phyloP scores from a whole-genome alignment of 371 early-diverging fungal genomes.

The Mucor racemosus region DNA sequence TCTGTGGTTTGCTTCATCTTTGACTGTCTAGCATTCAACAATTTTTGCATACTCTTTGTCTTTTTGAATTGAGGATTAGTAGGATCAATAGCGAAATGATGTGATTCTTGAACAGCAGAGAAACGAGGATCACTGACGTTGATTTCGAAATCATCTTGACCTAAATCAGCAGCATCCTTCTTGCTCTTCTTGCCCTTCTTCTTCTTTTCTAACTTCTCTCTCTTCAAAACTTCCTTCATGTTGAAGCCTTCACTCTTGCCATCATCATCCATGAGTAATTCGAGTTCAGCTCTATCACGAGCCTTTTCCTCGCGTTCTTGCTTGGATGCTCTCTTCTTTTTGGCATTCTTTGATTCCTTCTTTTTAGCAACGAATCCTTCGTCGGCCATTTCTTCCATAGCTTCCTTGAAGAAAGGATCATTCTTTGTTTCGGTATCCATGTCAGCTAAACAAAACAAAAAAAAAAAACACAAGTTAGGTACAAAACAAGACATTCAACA shows the following conservation, averaged over 20 bases:
- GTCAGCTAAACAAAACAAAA: constrained; percentile 28
- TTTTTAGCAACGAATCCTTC: constrained; percentile 38
- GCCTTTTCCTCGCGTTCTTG: constrained; percentile 65
- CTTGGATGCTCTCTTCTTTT: constrained; percentile 60
- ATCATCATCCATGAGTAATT: constrained; percentile 76
- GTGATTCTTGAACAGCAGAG: constrained; percentile 76
- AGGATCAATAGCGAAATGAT: constrained; percentile 95
- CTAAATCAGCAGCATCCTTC: constrained; percentile 48
- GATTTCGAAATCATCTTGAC: constrained; percentile 83
- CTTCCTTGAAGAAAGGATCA: constrained; percentile 76
- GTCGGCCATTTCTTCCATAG: constrained; percentile 54
- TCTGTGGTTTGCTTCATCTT: constrained; percentile 32
- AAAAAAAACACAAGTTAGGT: background rate
- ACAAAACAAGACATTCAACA: background rate
- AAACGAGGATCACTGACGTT: constrained; percentile 89
- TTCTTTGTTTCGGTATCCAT: constrained; percentile 63
- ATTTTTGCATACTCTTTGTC: constrained; percentile 87
- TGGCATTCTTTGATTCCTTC: constrained; percentile 40
- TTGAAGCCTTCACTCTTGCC: constrained; percentile 74
- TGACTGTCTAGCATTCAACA: constrained; percentile 76
- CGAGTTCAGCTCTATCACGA: constrained; percentile 81
- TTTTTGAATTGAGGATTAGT: constrained; percentile 95
- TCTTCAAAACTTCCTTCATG: constrained; percentile 86
- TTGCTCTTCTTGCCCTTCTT: constrained; percentile 59
- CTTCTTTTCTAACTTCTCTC: constrained; percentile 87